Percentiles rank a stretch among this genome's conserved stretches.
Conservation (phyloP, 1,139 yeast species). For the Diutina neorugosa region DNA sequence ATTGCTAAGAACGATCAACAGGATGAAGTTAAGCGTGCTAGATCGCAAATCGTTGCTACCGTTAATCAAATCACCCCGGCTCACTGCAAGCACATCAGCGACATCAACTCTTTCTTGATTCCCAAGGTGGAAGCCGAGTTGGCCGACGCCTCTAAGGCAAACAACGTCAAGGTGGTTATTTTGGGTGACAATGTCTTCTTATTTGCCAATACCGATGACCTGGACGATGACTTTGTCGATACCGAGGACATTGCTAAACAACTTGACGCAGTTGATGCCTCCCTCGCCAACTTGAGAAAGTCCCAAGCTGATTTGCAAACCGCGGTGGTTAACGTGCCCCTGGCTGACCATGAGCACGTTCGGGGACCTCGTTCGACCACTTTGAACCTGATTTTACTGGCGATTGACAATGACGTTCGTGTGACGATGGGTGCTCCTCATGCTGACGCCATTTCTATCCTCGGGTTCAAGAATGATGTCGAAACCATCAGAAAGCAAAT, state of each 20-base stretch:
- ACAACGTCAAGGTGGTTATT: conserved; percentile 45
- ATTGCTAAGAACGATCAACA: conserved; percentile 21
- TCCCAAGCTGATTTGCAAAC: conserved; percentile 43
- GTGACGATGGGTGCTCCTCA: conserved; percentile 29
- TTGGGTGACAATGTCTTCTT: conserved; percentile 32
- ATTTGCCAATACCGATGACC: conserved; percentile 14
- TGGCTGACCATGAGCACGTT: conserved; percentile 45
- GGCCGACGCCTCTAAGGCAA: conserved; percentile 33
- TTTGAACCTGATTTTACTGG: conserved; percentile 34
- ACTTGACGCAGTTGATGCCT: conserved; percentile 34
- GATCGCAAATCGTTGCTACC: conserved; percentile 55
- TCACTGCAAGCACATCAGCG: conserved; percentile 44
- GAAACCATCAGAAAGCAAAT: conserved; percentile 40
- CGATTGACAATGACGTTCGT: conserved; percentile 26
- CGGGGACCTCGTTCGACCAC: conserved; percentile 49
- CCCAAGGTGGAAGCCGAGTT: conserved; percentile 22
- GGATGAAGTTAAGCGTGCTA: conserved; percentile 28
- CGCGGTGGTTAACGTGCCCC: conserved; percentile 38
- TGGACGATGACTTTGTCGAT: conserved; percentile 18
- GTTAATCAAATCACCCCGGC: conserved; percentile 70
- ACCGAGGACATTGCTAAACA: conserved; percentile 12
- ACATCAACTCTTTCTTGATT: conserved; percentile 60
- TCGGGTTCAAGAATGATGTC: conserved; percentile 53
- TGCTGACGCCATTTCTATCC: conserved; percentile 44
- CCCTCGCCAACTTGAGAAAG: conserved; percentile 46